A percentile compares a stretch with the other conserved stretches of the same genome.
Evolutionary conservation across 2,329 filamentous ascomycete species (phyloP).

Genomic region (Kalmusia sp.): DNA sequence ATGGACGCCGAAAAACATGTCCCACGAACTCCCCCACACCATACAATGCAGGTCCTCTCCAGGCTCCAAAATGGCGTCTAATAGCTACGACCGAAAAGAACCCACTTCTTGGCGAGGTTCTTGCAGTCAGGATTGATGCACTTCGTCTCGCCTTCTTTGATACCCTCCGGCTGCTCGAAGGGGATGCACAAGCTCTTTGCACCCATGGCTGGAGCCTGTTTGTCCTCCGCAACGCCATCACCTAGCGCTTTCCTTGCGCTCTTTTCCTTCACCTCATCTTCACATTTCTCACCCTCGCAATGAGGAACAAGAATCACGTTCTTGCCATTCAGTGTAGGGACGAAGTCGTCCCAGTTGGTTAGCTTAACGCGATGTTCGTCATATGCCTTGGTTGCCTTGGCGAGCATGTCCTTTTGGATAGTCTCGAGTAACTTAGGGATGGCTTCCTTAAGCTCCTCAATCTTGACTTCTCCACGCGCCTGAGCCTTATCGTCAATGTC

Average conservation of each 20-base stretch:
- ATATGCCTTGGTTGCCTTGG: slow-evolving; percentile 79
- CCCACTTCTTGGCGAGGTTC: slow-evolving; percentile 80
- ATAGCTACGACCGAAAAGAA: slow-evolving; percentile 78
- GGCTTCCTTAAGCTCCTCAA: slow-evolving; percentile 74
- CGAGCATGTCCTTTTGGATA: slow-evolving; percentile 84
- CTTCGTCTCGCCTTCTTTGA: slow-evolving; percentile 82
- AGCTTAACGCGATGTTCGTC: slow-evolving; percentile 80
- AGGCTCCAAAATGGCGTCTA: slow-evolving; percentile 22
- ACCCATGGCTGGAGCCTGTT: slow-evolving; percentile 76
- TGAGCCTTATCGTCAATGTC: slow-evolving; percentile 78
- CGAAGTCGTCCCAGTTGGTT: slow-evolving; percentile 87
- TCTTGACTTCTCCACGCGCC: slow-evolving; percentile 69
- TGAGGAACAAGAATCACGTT: slow-evolving; percentile 92
- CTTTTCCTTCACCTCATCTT: slow-evolving; percentile 93
- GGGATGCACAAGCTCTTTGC: slow-evolving; percentile 80
- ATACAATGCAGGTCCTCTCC: slow-evolving; percentile 14
- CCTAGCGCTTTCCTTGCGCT: slow-evolving; percentile 77
- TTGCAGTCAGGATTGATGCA: slow-evolving; percentile 90
- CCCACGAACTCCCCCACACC: slow-evolving; percentile 32
- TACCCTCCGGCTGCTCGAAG: slow-evolving; percentile 83
- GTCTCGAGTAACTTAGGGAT: slow-evolving; percentile 84
- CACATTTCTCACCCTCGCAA: slow-evolving; percentile 83
- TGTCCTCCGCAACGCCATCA: slow-evolving; percentile 75
- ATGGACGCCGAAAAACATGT: slow-evolving; percentile 4
- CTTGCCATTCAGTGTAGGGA: slow-evolving; percentile 87